phyloP scores from a whole-genome alignment of 106 monocot genomes.

The Acorus gramineus region DNA sequence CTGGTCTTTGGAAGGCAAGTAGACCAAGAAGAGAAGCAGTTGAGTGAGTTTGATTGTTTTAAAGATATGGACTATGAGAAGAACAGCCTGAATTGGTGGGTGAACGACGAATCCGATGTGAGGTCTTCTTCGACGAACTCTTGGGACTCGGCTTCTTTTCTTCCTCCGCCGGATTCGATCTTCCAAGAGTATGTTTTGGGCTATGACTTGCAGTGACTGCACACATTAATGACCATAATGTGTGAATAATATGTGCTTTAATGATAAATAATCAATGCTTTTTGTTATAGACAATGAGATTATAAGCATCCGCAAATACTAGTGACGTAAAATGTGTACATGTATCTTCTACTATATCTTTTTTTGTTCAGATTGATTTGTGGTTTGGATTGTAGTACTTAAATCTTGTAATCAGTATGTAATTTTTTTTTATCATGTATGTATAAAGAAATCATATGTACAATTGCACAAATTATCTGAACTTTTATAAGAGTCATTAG shows the following conservation, averaged over 20 bases:
- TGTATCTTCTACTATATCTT: too few relatives aligned
- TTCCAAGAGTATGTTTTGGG: constrained; percentile 16
- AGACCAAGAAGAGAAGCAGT: neutral
- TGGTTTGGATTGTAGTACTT: too few relatives aligned
- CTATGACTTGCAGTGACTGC: constrained; percentile 5
- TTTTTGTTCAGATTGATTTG: too few relatives aligned
- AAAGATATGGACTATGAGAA: constrained; percentile 9
- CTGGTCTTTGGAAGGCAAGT: constrained; percentile 15
- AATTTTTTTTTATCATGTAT: too few relatives aligned
- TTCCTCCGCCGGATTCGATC: constrained; percentile 11
- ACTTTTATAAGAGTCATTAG: too few relatives aligned
- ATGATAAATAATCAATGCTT: neutral
- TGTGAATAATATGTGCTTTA: constrained; percentile 15
- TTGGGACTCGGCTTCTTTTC: constrained; percentile 12
- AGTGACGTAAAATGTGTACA: neutral
- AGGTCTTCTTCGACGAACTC: constrained; percentile 6
- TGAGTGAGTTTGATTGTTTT: constrained; percentile 11
- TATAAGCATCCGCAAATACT: neutral
- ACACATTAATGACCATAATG: neutral
- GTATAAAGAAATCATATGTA: too few relatives aligned
- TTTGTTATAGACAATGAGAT: neutral
- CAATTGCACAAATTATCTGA: too few relatives aligned
- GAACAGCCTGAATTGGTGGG: constrained; percentile 12
- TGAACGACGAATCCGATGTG: neutral
- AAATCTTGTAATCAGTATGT: too few relatives aligned